These are phyloP conservation scores for Lentinula guzmanii DNA, from an alignment of 768 basidiomycete genomes.

Conservation along the genomic window DNA sequence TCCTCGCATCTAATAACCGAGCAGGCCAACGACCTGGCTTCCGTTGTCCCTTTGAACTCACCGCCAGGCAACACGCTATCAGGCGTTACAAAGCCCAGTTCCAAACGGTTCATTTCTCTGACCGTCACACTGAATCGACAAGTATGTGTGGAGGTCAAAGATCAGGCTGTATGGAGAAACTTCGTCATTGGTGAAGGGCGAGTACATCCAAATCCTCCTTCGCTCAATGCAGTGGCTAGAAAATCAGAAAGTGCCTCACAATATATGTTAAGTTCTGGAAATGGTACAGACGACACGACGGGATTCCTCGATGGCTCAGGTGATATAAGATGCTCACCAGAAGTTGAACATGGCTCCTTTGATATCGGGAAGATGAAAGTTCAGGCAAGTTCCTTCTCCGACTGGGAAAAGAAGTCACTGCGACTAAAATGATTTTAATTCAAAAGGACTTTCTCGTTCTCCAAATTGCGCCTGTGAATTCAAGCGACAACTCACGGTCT, in stretches of 20 bases:
- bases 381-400: background rate
- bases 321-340: background rate
- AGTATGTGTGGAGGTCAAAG: background rate
- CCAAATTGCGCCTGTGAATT: background rate
- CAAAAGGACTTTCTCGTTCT: background rate
- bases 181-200: background rate
- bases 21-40: background rate
- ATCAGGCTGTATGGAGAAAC: background rate
- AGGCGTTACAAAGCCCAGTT: background rate
- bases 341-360: background rate
- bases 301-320: background rate
- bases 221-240: background rate
- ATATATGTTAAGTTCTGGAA: background rate
- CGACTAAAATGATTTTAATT: no score
- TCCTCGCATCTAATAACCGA: slow-evolving; percentile 3
- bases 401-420: background rate
- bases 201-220: background rate
- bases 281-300: background rate
- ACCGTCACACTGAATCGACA: background rate
- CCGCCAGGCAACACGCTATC: background rate
- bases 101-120: background rate
- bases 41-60: background rate
- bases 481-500: background rate
- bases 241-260: background rate
- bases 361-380: background rate